phyloP scores from a whole-genome alignment of 2,329 filamentous ascomycete species.

The Oidium heveae region DNA sequence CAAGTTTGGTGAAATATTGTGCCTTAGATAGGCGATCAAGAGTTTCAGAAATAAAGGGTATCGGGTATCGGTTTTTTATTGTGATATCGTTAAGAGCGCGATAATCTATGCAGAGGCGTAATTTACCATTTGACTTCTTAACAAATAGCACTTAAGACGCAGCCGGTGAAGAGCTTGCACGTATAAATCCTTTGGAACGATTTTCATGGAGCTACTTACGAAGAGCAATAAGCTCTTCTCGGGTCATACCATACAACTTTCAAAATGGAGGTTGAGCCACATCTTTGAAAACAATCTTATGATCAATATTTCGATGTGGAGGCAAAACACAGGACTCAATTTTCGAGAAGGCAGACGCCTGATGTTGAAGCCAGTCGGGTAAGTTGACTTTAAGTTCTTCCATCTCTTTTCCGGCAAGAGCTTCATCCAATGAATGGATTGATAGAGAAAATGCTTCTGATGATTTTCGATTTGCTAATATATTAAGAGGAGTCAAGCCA shows the following conservation, averaged over 20 bases:
- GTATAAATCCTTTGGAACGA: too few species aligned
- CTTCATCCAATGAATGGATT: background rate
- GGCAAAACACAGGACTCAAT: background rate
- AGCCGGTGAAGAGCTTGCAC: too few species aligned
- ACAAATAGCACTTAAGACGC: background rate
- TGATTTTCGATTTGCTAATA: background rate
- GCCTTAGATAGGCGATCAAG: background rate
- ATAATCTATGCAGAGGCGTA: slow-evolving; percentile 1
- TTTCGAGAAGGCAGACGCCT: background rate
- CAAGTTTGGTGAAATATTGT: too few species aligned
- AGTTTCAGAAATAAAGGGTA: background rate
- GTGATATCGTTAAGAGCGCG: slow-evolving; percentile 1
- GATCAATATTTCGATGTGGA: background rate
- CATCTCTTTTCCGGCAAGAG: background rate
- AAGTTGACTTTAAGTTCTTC: background rate
- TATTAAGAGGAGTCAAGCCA: background rate
- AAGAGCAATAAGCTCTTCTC: background rate
- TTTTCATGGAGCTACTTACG: too few species aligned
- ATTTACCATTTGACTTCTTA: background rate
- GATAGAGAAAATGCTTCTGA: background rate
- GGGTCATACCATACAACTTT: background rate
- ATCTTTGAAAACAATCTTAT: background rate
- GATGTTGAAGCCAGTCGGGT: background rate
- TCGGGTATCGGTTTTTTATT: slow-evolving; percentile 1
- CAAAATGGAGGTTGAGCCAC: background rate